Evolutionary conservation across 495 filamentous ascomycete genomes (phyloP), one percentile per base, ranked within the genome.

Genomic region (Penicillium waksmanii): DNA sequence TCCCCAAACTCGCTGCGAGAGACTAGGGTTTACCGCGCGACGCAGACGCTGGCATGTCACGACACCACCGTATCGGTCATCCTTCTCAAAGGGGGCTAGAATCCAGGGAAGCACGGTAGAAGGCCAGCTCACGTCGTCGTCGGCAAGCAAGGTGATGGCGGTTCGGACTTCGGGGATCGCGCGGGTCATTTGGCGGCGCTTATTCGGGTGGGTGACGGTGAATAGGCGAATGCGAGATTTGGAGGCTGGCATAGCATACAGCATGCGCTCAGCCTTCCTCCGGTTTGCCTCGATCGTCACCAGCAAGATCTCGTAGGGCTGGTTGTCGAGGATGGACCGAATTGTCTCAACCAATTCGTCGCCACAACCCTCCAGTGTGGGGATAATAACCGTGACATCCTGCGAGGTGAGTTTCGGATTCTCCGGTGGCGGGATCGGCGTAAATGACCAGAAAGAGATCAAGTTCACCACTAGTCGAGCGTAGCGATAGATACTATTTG

Each of bases 101-200:
- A 95, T 87, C 89, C 91, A 96, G 17, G 85, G 85, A 33, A 93
- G 81, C 42, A 93, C 82, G 5, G 85, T 90, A 3, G 74, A 72
- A 1, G 91, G 92, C 89, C 91, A 94, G 61, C 84, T 87, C 52
- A 96, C 92, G 69, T 96, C 92, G 74, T 95, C 92, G 68, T 96
- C 92, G 23, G 89, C 89, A 68, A 96, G 88, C 51, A 96, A 75
- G 12, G 88, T 93, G 62, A 95, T 88, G 12, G 82, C 69, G 0
- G 91, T 93, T 50, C 69, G 73, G 33, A 95, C 89, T 58, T 89
- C 83, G 19, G 90, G 90, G 49, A 96, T 88, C 2, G 90, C 91
- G 57, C 85, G 81, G 57, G 88, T 89, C 73, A 96, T 90, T 73
- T 96, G 92, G 33, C 87, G 85, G 15, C 92, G 85, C 73, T 96